Evolutionary conservation across 192 early-diverging fungal species (phyloP).

Genomic region (Backusella sp.): DNA sequence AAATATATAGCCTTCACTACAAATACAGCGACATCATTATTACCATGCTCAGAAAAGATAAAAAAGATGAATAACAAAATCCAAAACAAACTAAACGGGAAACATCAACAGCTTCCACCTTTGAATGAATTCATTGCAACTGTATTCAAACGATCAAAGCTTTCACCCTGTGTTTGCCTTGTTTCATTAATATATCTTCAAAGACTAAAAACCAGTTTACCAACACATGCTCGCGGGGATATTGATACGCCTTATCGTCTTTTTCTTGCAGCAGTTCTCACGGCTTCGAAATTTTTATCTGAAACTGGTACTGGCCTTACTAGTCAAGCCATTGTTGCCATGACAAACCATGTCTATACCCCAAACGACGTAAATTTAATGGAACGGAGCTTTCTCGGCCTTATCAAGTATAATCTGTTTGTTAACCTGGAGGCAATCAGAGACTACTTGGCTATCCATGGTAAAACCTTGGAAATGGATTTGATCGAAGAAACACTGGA

Average conservation of each 20-base stretch:
- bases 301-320: slow-evolving; percentile 44
- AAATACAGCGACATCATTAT: slow-evolving; percentile 28
- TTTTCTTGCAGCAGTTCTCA: slow-evolving; percentile 66
- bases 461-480: slow-evolving; percentile 37
- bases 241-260: slow-evolving; percentile 73
- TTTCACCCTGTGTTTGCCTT: slow-evolving; percentile 39
- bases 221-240: slow-evolving; percentile 60
- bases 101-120: slow-evolving; percentile 25
- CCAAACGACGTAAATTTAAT: slow-evolving; percentile 55
- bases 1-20: slow-evolving; percentile 29
- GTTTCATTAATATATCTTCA: slow-evolving; percentile 73
- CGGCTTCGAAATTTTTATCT: slow-evolving; percentile 65
- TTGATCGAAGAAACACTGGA: slow-evolving; percentile 32
- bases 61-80: slow-evolving; percentile 20
- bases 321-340: slow-evolving; percentile 34
- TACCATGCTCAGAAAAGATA: slow-evolving; percentile 26
- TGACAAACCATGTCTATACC: slow-evolving; percentile 51
- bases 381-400: slow-evolving; percentile 56
- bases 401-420: slow-evolving; percentile 54
- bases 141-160: slow-evolving; percentile 25
- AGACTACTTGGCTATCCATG: slow-evolving; percentile 39
- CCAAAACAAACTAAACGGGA: neutral
- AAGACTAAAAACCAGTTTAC: slow-evolving; percentile 61
- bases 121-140: slow-evolving; percentile 37
- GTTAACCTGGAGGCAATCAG: slow-evolving; percentile 48